Conservation (phyloP, 2,329 filamentous ascomycete genomes). For the Epichloe gansuensis region DNA sequence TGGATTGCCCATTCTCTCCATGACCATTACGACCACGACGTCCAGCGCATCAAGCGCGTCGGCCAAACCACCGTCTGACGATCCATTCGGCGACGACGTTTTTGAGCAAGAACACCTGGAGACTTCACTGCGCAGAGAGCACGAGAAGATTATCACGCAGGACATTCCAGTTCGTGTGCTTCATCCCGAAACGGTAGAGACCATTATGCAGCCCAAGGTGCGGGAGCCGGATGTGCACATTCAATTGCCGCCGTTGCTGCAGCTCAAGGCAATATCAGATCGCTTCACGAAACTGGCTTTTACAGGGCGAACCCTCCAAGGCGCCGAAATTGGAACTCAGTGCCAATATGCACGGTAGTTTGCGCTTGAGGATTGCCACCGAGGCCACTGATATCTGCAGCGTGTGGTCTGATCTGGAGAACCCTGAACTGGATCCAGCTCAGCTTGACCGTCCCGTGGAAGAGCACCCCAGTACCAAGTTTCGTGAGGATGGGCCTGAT, state of each 20-base stretch:
- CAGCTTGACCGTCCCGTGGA: constrained; percentile 61
- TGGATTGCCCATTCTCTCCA: constrained; percentile 69
- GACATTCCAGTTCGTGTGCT: constrained; percentile 93
- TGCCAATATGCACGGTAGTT: constrained; percentile 86
- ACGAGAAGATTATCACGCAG: constrained; percentile 87
- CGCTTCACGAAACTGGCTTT: constrained; percentile 81
- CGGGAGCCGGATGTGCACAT: constrained; percentile 92
- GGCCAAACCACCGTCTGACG: constrained; percentile 19
- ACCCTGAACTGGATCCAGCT: constrained; percentile 73
- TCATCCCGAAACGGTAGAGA: constrained; percentile 70
- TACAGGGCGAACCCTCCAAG: constrained; percentile 27
- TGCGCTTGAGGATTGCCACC: constrained; percentile 68
- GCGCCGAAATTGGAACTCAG: constrained; percentile 68
- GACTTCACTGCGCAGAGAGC: constrained; percentile 51
- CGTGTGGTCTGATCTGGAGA: constrained; percentile 73
- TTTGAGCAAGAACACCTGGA: constrained; percentile 41
- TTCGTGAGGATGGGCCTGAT: constrained; percentile 64
- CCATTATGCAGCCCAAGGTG: constrained; percentile 84
- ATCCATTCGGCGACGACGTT: constrained; percentile 28
- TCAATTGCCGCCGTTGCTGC: constrained; percentile 71
- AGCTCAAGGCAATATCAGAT: constrained; percentile 89
- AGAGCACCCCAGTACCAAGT: constrained; percentile 71
- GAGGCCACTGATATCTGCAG: constrained; percentile 78
- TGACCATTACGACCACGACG: constrained; percentile 77
- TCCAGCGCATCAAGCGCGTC: constrained; percentile 24